Evolutionary conservation across 371 early-diverging fungal genomes (phyloP), one percentile per base, ranked within the genome.

Genomic region (Mortierella sp.): DNA sequence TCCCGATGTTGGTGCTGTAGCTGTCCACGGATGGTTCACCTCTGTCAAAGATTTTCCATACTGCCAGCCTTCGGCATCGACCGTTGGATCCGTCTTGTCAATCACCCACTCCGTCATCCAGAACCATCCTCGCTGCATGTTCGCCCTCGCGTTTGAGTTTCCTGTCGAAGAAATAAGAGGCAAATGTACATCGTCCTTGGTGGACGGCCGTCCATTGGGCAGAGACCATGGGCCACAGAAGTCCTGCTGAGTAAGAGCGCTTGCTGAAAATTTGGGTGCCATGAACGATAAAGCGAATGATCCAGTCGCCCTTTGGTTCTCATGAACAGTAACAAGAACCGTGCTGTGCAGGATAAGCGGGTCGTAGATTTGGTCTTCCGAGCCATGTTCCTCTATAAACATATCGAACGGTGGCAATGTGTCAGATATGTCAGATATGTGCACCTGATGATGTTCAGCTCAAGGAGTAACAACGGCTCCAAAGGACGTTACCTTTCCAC

Each of bases 41-140:
- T 91, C 91, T 11, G 88, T 88, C 78, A 94, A 91, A 2, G 90
- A 91, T 59, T 88, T 86, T 5, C 93, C 92, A 73, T 96, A 96
- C 74, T 94, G 93, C 94, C 95, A 94, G 0, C 94, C 94, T 8
- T 93, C 91, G 13, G 87, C 89, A 75, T 94, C 94, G 5, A 91
- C 89, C 19, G 89, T 88, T 16, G 94, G 94, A 82, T 94, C 91
- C 19, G 89, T 90, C 50, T 89, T 87, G 83, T 96, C 96, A 28
- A 95, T 86, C 34, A 91, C 89, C 96, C 96, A 96, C 61, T 96
- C 96, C 5, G 94, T 95, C 50, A 95, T 72, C 96, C 96, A 96
- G 81, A 93, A 96, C 96, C 96, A 96, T 21, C 83, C 72, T 34
- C 88, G 71, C 55, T 80, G 74, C 54, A 78, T 81, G 40, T 80